These are phyloP conservation scores for Candida vartiovaarae DNA, from an alignment of 805 yeast genomes.

Conservation along the genomic window DNA sequence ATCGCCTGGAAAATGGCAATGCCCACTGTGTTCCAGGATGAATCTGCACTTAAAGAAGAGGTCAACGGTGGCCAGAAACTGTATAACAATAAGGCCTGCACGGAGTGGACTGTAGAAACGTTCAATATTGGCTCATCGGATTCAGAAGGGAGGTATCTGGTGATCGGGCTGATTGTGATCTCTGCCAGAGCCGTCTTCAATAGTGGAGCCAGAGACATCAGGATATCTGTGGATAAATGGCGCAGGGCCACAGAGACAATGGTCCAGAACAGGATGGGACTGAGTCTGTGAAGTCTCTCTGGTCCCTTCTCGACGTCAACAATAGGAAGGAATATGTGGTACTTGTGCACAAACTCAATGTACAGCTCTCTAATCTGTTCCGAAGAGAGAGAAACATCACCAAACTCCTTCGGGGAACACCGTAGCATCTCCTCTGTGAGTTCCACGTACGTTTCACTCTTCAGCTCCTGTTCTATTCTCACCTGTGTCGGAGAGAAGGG, in stretches of 20 bases:
- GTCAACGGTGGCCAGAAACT: conserved; percentile 96
- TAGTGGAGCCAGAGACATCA: conserved; percentile 56
- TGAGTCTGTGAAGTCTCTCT: conserved; percentile 65
- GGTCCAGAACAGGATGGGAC: conserved; percentile 93
- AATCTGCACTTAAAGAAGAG: conserved; percentile 89
- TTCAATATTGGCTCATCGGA: conserved; percentile 77
- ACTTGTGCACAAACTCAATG: conserved; percentile 62
- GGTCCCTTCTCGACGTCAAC: conserved; percentile 81
- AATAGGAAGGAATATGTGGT: conserved; percentile 83
- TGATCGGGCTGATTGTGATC: conserved; percentile 83
- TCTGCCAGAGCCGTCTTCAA: conserved; percentile 78
- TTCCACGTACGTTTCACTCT: conserved; percentile 9
- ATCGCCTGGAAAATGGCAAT: conserved; percentile 90
- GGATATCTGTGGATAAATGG: conserved; percentile 39
- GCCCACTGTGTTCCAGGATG: conserved; percentile 93
- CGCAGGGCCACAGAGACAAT: conserved; percentile 80
- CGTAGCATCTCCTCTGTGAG: conserved; percentile 31
- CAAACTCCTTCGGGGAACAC: conserved; percentile 67
- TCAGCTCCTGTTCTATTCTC: conserved; percentile 5
- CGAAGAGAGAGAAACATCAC: conserved; percentile 55
- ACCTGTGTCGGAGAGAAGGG: conserved; percentile 10
- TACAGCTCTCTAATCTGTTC: conserved; percentile 57
- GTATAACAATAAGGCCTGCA: conserved; percentile 83
- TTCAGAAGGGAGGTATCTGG: conserved; percentile 73
- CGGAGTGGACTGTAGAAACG: conserved; percentile 87